phyloP scores from a whole-genome alignment of 306 rosid genomes.

The Erythrophleum fordii region DNA sequence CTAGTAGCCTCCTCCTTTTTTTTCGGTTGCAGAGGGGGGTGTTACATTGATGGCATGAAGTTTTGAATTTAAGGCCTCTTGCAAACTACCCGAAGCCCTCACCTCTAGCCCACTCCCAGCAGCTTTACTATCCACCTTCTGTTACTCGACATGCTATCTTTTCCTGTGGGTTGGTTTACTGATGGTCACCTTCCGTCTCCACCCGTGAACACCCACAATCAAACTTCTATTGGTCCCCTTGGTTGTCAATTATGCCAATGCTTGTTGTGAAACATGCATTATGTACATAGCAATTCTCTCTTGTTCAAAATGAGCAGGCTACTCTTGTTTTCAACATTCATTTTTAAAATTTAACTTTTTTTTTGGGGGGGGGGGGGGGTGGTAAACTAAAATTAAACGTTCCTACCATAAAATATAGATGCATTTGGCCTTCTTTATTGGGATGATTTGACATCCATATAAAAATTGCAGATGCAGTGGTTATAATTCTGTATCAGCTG shows the following conservation, averaged over 20 bases:
- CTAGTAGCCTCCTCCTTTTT: no score
- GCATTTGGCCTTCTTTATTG: background rate
- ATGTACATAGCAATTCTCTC: background rate
- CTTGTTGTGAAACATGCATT: background rate
- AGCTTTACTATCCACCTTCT: background rate
- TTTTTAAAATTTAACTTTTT: no score
- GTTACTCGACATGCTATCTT: background rate
- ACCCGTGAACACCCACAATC: background rate
- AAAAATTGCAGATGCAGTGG: background rate
- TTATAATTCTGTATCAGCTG: background rate
- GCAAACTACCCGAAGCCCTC: background rate
- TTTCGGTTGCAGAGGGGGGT: no score
- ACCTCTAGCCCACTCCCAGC: background rate
- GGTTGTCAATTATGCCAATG: background rate
- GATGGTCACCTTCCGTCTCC: background rate
- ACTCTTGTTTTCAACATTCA: no score
- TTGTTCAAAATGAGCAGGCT: no score
- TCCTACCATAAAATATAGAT: background rate
- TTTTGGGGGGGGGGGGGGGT: no score
- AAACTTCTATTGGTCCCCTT: background rate
- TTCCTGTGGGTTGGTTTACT: background rate
- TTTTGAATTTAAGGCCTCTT: background rate
- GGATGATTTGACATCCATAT: conserved; percentile 7
- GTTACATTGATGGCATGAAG: background rate
- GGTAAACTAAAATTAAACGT: no score